Evolutionary conservation across 345 rosid species (phyloP), one percentile per base, ranked within the genome.

Genomic region (Luvunga scandens): DNA sequence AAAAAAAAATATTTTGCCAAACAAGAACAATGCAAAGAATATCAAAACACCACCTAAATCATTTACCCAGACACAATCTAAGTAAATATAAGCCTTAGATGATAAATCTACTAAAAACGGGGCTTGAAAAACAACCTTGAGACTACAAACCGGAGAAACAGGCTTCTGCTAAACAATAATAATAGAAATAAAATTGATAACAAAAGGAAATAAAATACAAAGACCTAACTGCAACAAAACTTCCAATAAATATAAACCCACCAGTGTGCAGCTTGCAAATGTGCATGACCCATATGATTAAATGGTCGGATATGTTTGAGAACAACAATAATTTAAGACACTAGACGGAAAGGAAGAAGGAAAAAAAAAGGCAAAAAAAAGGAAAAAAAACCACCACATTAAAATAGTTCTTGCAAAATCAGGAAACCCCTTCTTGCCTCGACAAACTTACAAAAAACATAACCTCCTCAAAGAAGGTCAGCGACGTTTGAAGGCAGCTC

Each of bases 401-500:
- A 72, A 72, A 86, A 64, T 12, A 81, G 81, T 68, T 67, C 86
- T 77, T 64, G 78, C 81, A 71, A 84, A 86, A 77, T 70, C 79
- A 38, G 78, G 78, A 71, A 75, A 50, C 4, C 33, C 68, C 73
- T 68, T 75, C 76, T 84, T 64, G 78, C 76, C 86, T 81, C 75
- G 71, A 79, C 85, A 69, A 80, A 69, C 81, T 62, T 78, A 64
- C 75, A 78, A 80, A 84, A 84, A 82, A 67, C 64, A 39, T 16
- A 50, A 39, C 62, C 78, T 70, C 75, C 42, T 87, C 75, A 91
- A 69, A 91, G 88, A 75, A 90, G 91, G 78, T 91, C 93, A 31
- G 93, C 93, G 48, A 91, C 86, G n/a, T 90, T 90, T 30, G 76
- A 75, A 3, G 93, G 91, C 39, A 91, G 86, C 87, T 91, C 95